Base-by-base conservation (phyloP, 2,329 filamentous ascomycete species). In the Grosmannia clavigera region DNA sequence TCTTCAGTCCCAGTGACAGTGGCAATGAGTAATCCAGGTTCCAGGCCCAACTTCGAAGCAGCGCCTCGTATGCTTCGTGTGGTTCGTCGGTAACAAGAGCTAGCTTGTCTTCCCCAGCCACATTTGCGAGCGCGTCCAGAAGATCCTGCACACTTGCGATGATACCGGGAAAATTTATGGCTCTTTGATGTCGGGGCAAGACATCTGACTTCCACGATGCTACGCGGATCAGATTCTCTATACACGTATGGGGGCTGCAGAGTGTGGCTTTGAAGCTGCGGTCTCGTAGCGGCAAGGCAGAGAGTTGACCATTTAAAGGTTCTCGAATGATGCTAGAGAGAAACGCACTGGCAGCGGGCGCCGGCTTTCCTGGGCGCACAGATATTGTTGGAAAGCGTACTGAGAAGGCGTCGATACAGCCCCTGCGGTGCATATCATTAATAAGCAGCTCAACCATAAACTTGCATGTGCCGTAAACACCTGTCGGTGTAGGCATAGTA, bases 321-420 rank as follows among this genome's bases (percentile, higher is more conserved):
- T 86, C 83, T 27, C 83, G 76, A 59, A 86, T 82, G 70, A 86
- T 85, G 14, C 83, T 83, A 0, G 78, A 83, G 11, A 85, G 73
- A 65, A 85, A 86, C 0, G 80, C 82, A 1, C 79, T 82, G n/a
- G 83, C 83, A 0, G 83, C 83, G 1, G 77, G 78, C 5, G 81
- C 81, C 0, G 83, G 83, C 22, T 74, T 74, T 1, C 83, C 83
- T 0, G 83, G 81, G 0, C 83, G 76, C 27, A 86, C 82, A 1
- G 79, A 79, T 22, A 86, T 77, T 0, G 82, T 85, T 0, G 83
- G 83, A 57, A 86, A 80, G 0, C 83, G 79, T 56, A 83, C 75
- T 3, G 75, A 74, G 57, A 83, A 79, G 9, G 78, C 83, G 61
- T 82, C 80, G 61, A 86, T 76, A 60, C 79, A 78, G 0, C 80